Conservation (phyloP, 495 filamentous ascomycete species). For the Neurospora tetraspora region DNA sequence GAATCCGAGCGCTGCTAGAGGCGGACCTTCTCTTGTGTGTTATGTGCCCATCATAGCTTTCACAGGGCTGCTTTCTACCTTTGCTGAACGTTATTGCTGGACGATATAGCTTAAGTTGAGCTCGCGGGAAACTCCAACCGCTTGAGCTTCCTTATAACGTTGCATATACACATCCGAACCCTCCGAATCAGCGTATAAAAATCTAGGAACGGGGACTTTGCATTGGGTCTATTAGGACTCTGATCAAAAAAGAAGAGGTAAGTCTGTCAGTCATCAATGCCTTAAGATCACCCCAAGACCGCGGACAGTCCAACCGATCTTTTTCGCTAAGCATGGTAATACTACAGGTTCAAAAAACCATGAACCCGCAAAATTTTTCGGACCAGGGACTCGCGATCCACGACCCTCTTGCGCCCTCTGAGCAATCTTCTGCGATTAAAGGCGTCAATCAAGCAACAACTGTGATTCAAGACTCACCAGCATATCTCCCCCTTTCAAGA, state of each 20-base stretch:
- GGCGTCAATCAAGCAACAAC: conserved; percentile 1
- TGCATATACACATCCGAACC: neutral
- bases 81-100: neutral
- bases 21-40: neutral
- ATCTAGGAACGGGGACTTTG: neutral
- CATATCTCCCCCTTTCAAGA: conserved; percentile 32
- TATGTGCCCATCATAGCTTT: neutral
- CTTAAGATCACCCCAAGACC: neutral
- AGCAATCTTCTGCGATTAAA: neutral
- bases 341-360: neutral
- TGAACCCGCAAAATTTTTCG: neutral
- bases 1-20: neutral
- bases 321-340: neutral
- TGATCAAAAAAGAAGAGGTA: neutral
- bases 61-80: neutral
- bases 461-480: conserved; percentile 25
- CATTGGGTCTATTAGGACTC: neutral
- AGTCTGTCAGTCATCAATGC: neutral
- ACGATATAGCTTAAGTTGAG: neutral
- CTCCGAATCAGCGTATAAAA: neutral
- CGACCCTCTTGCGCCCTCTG: neutral
- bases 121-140: neutral
- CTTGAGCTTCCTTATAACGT: neutral
- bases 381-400: neutral
- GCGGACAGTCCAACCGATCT: neutral